Conservation (phyloP, 2,329 filamentous ascomycete genomes). For the Claviceps cyperi region DNA sequence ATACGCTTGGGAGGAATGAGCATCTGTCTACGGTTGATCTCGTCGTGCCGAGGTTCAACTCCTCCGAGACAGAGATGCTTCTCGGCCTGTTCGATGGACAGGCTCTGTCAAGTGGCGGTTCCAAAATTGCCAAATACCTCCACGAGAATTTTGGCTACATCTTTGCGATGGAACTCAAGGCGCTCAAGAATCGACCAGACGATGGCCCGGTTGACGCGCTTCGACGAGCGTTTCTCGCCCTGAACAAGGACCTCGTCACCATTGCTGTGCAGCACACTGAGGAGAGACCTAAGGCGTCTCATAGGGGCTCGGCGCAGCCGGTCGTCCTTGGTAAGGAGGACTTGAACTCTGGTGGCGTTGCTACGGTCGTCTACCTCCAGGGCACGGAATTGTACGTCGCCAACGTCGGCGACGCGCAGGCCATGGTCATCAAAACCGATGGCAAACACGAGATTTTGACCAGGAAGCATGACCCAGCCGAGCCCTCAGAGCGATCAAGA, state of each 20-base stretch:
- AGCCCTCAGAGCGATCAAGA: slow-evolving; percentile 66
- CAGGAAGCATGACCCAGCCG: slow-evolving; percentile 83
- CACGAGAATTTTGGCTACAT: slow-evolving; percentile 89
- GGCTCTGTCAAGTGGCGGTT: slow-evolving; percentile 74
- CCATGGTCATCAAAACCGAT: slow-evolving; percentile 85
- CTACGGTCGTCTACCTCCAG: slow-evolving; percentile 80
- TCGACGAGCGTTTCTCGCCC: slow-evolving; percentile 66
- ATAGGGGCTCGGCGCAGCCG: slow-evolving; percentile 57
- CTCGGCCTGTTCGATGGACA: slow-evolving; percentile 95
- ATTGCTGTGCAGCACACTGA: slow-evolving; percentile 69
- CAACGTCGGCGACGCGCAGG: slow-evolving; percentile 90
- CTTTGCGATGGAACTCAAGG: slow-evolving; percentile 69
- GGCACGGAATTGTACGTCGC: slow-evolving; percentile 85
- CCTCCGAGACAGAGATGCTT: slow-evolving; percentile 77
- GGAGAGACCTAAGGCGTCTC: slow-evolving; percentile 49
- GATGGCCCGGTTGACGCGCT: slow-evolving; percentile 76
- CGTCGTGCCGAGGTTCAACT: slow-evolving; percentile 82
- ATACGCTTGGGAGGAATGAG: slow-evolving; percentile 83
- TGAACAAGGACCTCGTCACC: slow-evolving; percentile 90
- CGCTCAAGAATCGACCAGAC: slow-evolving; percentile 46
- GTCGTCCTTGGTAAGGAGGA: slow-evolving; percentile 80
- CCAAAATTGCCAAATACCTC: slow-evolving; percentile 89
- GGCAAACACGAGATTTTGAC: slow-evolving; percentile 74
- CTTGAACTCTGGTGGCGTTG: slow-evolving; percentile 76
- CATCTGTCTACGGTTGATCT: slow-evolving; percentile 93